Evolutionary conservation across 2,329 filamentous ascomycete genomes (phyloP), one percentile per base, ranked within the genome.

Genomic region (Paraphoma sp.): DNA sequence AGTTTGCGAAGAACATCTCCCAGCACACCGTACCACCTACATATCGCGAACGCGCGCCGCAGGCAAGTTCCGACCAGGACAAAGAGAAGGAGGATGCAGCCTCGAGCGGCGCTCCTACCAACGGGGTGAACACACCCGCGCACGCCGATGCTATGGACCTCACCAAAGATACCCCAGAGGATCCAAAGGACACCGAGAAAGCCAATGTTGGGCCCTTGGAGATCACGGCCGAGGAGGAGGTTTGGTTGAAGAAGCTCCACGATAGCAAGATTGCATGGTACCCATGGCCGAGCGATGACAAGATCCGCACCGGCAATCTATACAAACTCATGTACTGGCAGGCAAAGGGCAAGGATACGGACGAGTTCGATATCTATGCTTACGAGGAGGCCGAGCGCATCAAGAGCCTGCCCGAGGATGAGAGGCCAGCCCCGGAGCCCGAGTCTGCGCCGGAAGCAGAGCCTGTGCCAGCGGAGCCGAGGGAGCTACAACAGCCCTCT

Each of bases 1-100:
- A 82, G 59, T 95, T 92, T 73, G 92, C 91, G 18, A 89, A 89
- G 43, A 87, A 89, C 62, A 95, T 96, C 70, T 90, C 88, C 74
- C 90, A 88, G 72, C 92, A 89, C 62, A 94, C 92, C 0, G 83
- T 92, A 11, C 91, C 92, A 0, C 88, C 88, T 0, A 86, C 86
- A 2, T 80, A 76, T 64, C 73, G 60, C 55, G 69, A 70, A 57
- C 71, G 60, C 43, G 58, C 67, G 8, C 67, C 67, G 38, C 56
- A 56, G 6, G 40, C 58, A 45, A 53, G 59, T 17, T 28, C 47
- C 17, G 60, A 66, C 45, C 64, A 69, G 18, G 65, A 63, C 50
- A 65, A 63, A 38, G 63, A 56, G 44, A 59, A 64, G 30, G 59
- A 63, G 14, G 67, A 70, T 14, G 57, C 53, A 18, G 51, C 48